Evolutionary conservation across 768 basidiomycete species (phyloP).

Genomic region (Pleurotus giganteus): DNA sequence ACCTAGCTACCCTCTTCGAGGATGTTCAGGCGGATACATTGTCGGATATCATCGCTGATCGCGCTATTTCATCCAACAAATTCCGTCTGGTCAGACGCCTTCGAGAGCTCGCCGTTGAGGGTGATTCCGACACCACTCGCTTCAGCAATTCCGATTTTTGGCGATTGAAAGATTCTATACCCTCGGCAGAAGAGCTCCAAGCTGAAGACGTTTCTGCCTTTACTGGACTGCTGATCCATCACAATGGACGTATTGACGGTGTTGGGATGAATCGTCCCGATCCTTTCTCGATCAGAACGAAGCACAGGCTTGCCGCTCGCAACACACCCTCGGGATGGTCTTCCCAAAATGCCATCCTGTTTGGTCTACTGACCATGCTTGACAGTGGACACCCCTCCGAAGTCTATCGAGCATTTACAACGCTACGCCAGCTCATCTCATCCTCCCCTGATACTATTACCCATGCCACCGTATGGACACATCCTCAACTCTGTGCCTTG

Average conservation of each 20-base stretch:
- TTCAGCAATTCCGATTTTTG: conserved; percentile 73
- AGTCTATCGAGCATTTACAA: conserved; percentile 59
- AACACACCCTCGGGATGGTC: conserved; percentile 20
- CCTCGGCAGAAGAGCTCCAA: conserved; percentile 48
- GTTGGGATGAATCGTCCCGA: conserved; percentile 51
- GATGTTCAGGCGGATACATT: conserved; percentile 47
- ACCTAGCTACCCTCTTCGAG: conserved; percentile 42
- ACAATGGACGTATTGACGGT: conserved; percentile 61
- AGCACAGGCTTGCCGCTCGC: conserved; percentile 25
- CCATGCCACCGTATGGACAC: conserved; percentile 28
- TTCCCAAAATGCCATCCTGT: conserved; percentile 49
- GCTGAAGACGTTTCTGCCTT: conserved; percentile 74
- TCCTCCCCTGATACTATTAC: conserved; percentile 30
- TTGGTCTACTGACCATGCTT: conserved; percentile 57
- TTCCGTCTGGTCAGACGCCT: conserved; percentile 73
- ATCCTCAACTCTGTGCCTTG: conserved; percentile 43
- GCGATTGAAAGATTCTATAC: conserved; percentile 80
- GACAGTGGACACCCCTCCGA: conserved; percentile 45
- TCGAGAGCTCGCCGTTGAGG: conserved; percentile 41
- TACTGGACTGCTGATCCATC: conserved; percentile 55
- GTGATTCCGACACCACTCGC: conserved; percentile 35
- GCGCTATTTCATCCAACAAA: conserved; percentile 66
- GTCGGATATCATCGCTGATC: conserved; percentile 54
- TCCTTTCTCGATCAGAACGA: conserved; percentile 39
- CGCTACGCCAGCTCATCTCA: conserved; percentile 58